These are phyloP conservation scores for Dactylellina sp. DNA, from an alignment of 2,329 filamentous ascomycete genomes.

Conservation along the genomic window DNA sequence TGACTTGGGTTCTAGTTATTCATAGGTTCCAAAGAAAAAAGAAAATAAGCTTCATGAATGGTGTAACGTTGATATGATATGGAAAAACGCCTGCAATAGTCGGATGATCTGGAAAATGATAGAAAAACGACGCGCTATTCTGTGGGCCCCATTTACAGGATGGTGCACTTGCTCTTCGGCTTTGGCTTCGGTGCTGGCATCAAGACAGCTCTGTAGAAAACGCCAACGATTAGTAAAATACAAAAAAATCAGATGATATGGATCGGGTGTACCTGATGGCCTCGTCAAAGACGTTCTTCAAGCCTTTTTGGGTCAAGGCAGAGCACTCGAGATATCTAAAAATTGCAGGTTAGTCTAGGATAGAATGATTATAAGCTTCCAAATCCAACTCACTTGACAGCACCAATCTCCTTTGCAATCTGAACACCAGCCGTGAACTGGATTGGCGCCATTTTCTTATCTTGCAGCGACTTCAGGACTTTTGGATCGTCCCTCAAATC, in stretches of 20 bases:
- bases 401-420: constrained; percentile 92
- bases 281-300: constrained; percentile 99
- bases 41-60: constrained; percentile 49
- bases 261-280: constrained; percentile 84
- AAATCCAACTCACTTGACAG: constrained; percentile 76
- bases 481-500: constrained; percentile 98
- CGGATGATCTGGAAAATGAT: constrained; percentile 21
- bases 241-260: constrained; percentile 4
- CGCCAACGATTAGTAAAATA: constrained; percentile 57
- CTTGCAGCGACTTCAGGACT: constrained; percentile 80
- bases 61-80: constrained; percentile 42
- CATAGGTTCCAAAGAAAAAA: constrained; percentile 21
- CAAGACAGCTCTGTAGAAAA: constrained; percentile 71
- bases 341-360: constrained; percentile 10
- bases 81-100: constrained; percentile 33
- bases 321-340: constrained; percentile 85
- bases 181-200: constrained; percentile 73
- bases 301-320: constrained; percentile 91
- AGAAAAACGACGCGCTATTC: constrained; percentile 25
- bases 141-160: constrained; percentile 68
- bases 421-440: constrained; percentile 90
- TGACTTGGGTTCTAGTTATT: no score
- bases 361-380: constrained; percentile 2
- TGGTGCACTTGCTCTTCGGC: constrained; percentile 74
- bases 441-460: constrained; percentile 97